Evolutionary conservation across 2,329 filamentous ascomycete genomes (phyloP), one percentile per base, ranked within the genome.

Genomic region (Torrubiella hemipterigena): DNA sequence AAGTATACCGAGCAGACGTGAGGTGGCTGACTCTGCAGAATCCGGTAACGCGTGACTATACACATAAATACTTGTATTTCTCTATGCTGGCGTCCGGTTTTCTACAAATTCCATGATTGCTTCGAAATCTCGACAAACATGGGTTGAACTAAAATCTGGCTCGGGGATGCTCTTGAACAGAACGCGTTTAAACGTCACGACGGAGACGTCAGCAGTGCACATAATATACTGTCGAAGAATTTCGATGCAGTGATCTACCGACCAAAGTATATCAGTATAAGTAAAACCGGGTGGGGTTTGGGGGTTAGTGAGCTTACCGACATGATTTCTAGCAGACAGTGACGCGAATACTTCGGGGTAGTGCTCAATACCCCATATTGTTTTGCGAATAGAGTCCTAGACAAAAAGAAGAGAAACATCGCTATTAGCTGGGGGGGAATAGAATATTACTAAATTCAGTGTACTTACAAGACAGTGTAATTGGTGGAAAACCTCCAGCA

Each of bases 401-500:
- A 10, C 13, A 7, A n/a, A 6, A 23, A 19, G 9, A 7, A 28
- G n/a, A 6, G 15, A 11, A 30, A 5, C 22, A 14, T 14, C 12
- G 22, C 5, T 30, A 15, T 14, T 18, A 9, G 9, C 13, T 8
- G 6, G 19, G 5, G 17, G 26, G 14, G 3, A 11, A n/a, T 22
- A n/a, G n/a, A n/a, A n/a, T n/a, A n/a, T 14, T 6, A 9, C 15
- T 17, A 12, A 6, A 22, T 19, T n/a, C 7, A 14, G 12, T 12
- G 10, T 2, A 24, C 33, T 8, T 17, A 36, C 36, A 9, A 38
- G 24, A 17, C 36, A 38, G n/a, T 35, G 30, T 5, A 38, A 11
- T 11, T 38, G 29, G 17, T 38, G 33, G 16, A 38, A 38, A 6
- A 38, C 33, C 13, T 33, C 36, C 7, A 38, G 33, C n/a, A n/a